Evolutionary conservation across 306 rosid species (phyloP).

Genomic region (Canavalia gladiata): DNA sequence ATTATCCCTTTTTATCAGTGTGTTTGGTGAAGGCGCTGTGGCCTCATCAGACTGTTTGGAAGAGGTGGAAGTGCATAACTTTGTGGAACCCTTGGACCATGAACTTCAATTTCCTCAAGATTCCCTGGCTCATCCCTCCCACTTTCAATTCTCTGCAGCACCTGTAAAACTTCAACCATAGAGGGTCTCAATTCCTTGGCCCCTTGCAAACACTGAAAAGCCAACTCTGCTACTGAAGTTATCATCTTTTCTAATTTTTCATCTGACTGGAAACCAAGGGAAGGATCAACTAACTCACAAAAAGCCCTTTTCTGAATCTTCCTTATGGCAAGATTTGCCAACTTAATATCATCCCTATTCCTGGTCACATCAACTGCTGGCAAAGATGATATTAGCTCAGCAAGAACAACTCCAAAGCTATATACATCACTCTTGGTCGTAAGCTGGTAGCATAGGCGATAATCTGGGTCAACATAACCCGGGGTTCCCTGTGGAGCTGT

Average conservation of each 20-base stretch:
- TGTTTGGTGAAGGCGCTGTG: constrained; percentile 41
- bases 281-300: constrained; percentile 48
- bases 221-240: constrained; percentile 46
- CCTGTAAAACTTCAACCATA: constrained; percentile 45
- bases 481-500: no score
- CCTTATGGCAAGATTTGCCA: constrained; percentile 47
- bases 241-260: constrained; percentile 23
- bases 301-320: constrained; percentile 36
- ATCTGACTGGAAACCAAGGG: constrained; percentile 42
- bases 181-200: constrained; percentile 52
- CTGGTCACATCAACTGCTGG: constrained; percentile 69
- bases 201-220: constrained; percentile 49
- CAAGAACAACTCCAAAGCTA: constrained; percentile 72
- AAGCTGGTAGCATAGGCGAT: constrained; percentile 67
- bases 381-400: constrained; percentile 67
- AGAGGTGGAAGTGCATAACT: constrained; percentile 26
- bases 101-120: constrained; percentile 25
- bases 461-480: constrained; percentile 50
- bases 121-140: constrained; percentile 29
- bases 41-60: constrained; percentile 49
- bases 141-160: constrained; percentile 41
- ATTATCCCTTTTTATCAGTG: constrained; percentile 52
- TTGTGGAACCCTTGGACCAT: neutral
- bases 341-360: constrained; percentile 47
- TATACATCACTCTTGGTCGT: constrained; percentile 78